Conservation (phyloP, 805 yeast genomes). For the Candida sanyiensis region DNA sequence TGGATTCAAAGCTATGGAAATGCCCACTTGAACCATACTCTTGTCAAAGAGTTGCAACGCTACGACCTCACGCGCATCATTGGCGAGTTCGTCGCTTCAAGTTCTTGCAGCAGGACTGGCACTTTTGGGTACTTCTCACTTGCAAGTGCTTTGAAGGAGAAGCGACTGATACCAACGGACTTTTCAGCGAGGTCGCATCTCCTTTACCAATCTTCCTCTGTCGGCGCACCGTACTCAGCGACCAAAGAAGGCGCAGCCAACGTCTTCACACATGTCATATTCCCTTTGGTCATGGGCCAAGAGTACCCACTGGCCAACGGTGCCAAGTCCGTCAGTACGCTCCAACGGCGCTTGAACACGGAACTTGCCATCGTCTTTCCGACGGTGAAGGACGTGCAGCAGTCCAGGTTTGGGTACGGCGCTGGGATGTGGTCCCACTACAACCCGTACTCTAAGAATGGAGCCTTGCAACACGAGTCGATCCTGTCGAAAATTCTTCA, state of each 20-base stretch:
- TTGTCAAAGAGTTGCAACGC: slow-evolving; percentile 27
- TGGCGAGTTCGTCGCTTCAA: slow-evolving; percentile 51
- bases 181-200: slow-evolving; percentile 18
- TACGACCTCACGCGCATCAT: slow-evolving; percentile 43
- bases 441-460: slow-evolving; percentile 27
- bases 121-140: slow-evolving; percentile 26
- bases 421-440: slow-evolving; percentile 49
- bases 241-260: slow-evolving; percentile 12
- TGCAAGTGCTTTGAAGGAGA: slow-evolving; percentile 18
- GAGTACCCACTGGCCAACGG: slow-evolving; percentile 14
- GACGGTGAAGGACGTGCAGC: slow-evolving; percentile 5
- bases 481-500: slow-evolving; percentile 35
- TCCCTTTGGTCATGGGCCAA: slow-evolving; percentile 17
- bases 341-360: slow-evolving; percentile 25
- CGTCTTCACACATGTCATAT: slow-evolving; percentile 22
- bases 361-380: slow-evolving; percentile 41
- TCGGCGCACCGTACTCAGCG: slow-evolving; percentile 18
- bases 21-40: slow-evolving; percentile 18
- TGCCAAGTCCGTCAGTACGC: slow-evolving; percentile 16
- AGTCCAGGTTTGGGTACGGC: slow-evolving; percentile 33
- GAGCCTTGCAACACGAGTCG: slow-evolving; percentile 31
- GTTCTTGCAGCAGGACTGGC: slow-evolving; percentile 40
- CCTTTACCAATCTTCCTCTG: slow-evolving; percentile 31
- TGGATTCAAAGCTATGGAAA: slow-evolving; percentile 43
- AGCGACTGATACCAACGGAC: slow-evolving; percentile 10